Percentiles rank a stretch among this genome's conserved stretches.
Conservation (phyloP, 192 early-diverging fungal genomes). For the Podila verticillata region DNA sequence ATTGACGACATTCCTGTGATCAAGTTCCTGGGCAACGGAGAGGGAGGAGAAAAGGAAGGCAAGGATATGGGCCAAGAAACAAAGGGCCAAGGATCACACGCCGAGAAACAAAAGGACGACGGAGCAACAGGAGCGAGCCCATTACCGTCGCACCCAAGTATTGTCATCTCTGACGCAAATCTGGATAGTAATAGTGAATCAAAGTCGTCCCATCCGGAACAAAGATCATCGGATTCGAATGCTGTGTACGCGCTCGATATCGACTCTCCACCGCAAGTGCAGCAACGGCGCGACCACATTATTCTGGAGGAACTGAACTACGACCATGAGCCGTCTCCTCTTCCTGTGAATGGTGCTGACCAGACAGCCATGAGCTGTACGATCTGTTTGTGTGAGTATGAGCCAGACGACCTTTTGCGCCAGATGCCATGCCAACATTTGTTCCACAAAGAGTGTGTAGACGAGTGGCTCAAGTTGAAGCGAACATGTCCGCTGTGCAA, state of each 20-base stretch:
- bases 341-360: not conserved
- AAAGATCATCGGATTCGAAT: not conserved
- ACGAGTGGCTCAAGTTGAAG: slow-evolving; percentile 85
- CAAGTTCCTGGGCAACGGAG: slow-evolving; percentile 2
- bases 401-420: slow-evolving; percentile 77
- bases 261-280: not conserved
- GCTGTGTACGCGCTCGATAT: not conserved
- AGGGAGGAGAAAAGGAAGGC: not conserved
- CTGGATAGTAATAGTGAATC: not conserved
- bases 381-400: slow-evolving; percentile 82
- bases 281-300: not conserved
- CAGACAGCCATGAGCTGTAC: slow-evolving; percentile 58
- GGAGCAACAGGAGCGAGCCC: no score
- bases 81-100: not conserved
- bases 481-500: slow-evolving; percentile 82
- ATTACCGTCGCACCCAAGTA: slow-evolving; percentile 6
- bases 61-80: not conserved
- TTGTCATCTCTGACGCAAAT: slow-evolving; percentile 20
- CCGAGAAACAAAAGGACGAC: not conserved
- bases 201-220: not conserved
- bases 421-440: slow-evolving; percentile 79
- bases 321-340: not conserved
- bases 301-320: not conserved
- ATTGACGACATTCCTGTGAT: slow-evolving; percentile 31
- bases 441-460: slow-evolving; percentile 84